phyloP scores from a whole-genome alignment of 2,329 filamentous ascomycete species.

The Epichloe aotearoae region DNA sequence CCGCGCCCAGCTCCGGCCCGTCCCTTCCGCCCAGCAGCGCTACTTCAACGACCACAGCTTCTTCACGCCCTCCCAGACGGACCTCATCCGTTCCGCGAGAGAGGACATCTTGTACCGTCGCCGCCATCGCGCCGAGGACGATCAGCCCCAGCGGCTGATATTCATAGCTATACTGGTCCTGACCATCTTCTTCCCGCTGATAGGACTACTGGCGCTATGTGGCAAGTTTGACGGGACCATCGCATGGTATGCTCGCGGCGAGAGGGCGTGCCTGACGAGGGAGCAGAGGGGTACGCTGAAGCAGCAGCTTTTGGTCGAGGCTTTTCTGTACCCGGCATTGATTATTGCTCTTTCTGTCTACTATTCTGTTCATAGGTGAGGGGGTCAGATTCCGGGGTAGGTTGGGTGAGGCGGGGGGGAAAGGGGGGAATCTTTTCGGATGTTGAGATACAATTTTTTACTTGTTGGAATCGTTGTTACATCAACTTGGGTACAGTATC shows the following conservation, averaged over 20 bases:
- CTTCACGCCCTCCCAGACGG: conserved; percentile 17
- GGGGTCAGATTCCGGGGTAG: neutral
- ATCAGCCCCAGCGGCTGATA: conserved; percentile 20
- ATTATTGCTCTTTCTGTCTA: conserved; percentile 19
- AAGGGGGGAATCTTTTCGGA: too few species aligned
- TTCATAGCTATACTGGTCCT: conserved; percentile 26
- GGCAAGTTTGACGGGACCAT: conserved; percentile 32
- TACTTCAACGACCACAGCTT: conserved; percentile 9
- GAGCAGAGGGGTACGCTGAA: conserved; percentile 19
- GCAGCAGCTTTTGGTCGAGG: conserved; percentile 25
- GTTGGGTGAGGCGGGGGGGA: too few species aligned
- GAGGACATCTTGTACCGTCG: conserved; percentile 18
- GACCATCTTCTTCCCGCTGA: conserved; percentile 32
- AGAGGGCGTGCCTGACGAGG: conserved; percentile 24
- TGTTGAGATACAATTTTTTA: neutral
- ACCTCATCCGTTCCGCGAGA: conserved; percentile 19
- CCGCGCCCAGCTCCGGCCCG: neutral
- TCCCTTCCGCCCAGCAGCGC: neutral
- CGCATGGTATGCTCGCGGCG: conserved; percentile 35
- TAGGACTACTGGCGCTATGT: conserved; percentile 29
- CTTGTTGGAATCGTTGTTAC: neutral
- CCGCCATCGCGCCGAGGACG: conserved; percentile 13
- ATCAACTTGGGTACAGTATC: neutral
- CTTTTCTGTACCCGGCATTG: conserved; percentile 19
- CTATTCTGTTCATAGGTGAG: conserved; percentile 14